Conservation (phyloP, 768 basidiomycete species). For the Lentinula detonsa region DNA sequence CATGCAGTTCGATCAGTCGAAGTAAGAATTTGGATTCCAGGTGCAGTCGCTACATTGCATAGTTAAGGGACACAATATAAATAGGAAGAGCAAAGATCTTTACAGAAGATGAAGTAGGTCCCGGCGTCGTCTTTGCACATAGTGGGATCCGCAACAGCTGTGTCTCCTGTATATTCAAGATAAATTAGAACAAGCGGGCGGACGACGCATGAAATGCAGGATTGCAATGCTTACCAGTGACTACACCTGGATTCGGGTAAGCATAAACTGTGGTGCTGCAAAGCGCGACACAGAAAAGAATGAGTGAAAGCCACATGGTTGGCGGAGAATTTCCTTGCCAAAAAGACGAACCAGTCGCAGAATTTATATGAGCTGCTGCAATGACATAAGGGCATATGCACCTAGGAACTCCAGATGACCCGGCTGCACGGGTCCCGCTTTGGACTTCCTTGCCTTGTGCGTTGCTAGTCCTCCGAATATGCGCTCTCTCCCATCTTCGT, state of each 20-base stretch:
- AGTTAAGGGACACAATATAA: neutral
- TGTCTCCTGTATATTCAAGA: constrained; percentile 6
- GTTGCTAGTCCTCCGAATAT: neutral
- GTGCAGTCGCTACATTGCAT: constrained; percentile 15
- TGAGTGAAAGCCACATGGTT: neutral
- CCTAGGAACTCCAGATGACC: neutral
- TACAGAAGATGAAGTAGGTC: constrained; percentile 25
- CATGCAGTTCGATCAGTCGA: constrained; percentile 24
- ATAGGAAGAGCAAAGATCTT: neutral
- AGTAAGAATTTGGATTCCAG: constrained; percentile 25
- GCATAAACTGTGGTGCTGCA: neutral
- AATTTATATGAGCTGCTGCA: neutral
- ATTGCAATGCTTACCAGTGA: neutral
- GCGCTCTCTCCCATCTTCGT: neutral
- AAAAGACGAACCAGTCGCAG: neutral
- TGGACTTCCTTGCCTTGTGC: neutral
- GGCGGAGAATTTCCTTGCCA: neutral
- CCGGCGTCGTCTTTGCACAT: constrained; percentile 24
- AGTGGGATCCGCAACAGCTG: constrained; percentile 21
- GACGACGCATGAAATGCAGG: neutral
- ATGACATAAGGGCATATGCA: neutral
- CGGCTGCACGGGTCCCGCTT: neutral
- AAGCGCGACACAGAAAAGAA: neutral
- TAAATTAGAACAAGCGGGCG: neutral
- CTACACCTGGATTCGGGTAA: neutral